These are phyloP conservation scores for Syncephalastrum contaminatum DNA, from an alignment of 371 early-diverging fungal species.

Conservation along the genomic window DNA sequence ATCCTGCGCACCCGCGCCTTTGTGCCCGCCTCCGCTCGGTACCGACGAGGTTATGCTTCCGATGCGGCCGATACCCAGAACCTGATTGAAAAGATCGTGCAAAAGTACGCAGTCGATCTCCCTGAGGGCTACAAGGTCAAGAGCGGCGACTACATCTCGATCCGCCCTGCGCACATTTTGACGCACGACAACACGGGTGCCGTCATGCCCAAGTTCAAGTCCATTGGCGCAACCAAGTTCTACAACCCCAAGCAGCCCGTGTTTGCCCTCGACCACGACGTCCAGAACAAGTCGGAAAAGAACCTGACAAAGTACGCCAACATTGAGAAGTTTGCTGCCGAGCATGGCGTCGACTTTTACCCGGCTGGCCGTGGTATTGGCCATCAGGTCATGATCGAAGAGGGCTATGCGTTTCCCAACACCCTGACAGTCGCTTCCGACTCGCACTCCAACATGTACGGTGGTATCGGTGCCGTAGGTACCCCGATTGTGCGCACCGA, in stretches of 20 bases:
- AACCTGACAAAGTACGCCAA: slow-evolving; percentile 83
- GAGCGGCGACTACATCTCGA: slow-evolving; percentile 91
- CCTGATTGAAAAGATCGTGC: slow-evolving; percentile 90
- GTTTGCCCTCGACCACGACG: slow-evolving; percentile 95
- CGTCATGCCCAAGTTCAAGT: slow-evolving; percentile 89
- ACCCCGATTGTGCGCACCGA: slow-evolving; percentile 97
- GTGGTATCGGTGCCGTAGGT: slow-evolving; percentile 91
- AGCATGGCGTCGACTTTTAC: slow-evolving; percentile 89
- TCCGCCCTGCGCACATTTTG: slow-evolving; percentile 87
- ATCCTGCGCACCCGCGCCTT: slow-evolving; percentile 9
- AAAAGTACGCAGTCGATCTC: slow-evolving; percentile 80
- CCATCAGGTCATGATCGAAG: slow-evolving; percentile 95
- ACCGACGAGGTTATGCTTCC: slow-evolving; percentile 18
- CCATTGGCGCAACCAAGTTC: slow-evolving; percentile 84
- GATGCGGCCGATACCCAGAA: slow-evolving; percentile 66
- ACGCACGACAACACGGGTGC: slow-evolving; percentile 98
- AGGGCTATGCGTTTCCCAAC: slow-evolving; percentile 92
- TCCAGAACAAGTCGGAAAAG: slow-evolving; percentile 89
- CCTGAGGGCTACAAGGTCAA: slow-evolving; percentile 65
- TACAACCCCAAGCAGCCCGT: slow-evolving; percentile 83
- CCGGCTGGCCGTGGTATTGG: slow-evolving; percentile 97
- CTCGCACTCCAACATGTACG: slow-evolving; percentile 98
- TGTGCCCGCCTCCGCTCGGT: slow-evolving; percentile 1
- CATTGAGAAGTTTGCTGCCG: slow-evolving; percentile 80
- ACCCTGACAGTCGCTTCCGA: slow-evolving; percentile 95